Evolutionary conservation across 257 asterid species (phyloP), one percentile per base, ranked within the genome.

Genomic region (Asclepias syriaca): DNA sequence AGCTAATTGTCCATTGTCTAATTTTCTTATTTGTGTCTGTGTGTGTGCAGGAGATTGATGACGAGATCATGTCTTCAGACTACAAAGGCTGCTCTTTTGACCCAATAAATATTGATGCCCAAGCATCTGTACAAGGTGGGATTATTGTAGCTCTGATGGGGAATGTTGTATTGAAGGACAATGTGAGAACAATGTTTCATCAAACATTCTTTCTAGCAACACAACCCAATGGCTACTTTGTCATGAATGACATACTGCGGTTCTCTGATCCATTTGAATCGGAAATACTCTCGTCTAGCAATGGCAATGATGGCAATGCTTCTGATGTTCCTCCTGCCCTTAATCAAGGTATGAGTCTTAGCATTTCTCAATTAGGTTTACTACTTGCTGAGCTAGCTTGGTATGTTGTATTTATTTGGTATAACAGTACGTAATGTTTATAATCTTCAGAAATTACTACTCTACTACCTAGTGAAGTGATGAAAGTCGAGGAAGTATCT

Each of bases 121-220:
- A 90, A 70, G 68, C 68, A 11, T 87, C 96, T 22, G 3, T 70
- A 8, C 75, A 50, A 14, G 90, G 84, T 46, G 94, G 88, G 12
- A 40, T 92, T 63, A 43, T 92, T 53, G 81, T 88, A 37, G 74
- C 71, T 0, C 91, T 90, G 18, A 76, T 77, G 12, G 97, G 96
- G 61, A 72, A 68, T 60, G 75, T 81, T 40, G 72, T 65, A 3
- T 53, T 73, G 43, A 69, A 73, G 29, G 86, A 85, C 48, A 34
- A 74, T 5, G 69, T 65, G 46, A 79, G 66, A 68, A 84, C 22
- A 75, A 69, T 68, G 39, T 86, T 89, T 48, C 24, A 21, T 50
- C 98, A 93, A 37, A 85, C 89, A 1, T 93, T 90, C 73, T 82
- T 90, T 29, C 77, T 93, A 65, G 93, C 92, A 8, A 78, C 77